A percentile compares a stretch with the other conserved stretches of the same genome.
Conservation (phyloP, 257 asterid species). For the Cinchona pubescens region DNA sequence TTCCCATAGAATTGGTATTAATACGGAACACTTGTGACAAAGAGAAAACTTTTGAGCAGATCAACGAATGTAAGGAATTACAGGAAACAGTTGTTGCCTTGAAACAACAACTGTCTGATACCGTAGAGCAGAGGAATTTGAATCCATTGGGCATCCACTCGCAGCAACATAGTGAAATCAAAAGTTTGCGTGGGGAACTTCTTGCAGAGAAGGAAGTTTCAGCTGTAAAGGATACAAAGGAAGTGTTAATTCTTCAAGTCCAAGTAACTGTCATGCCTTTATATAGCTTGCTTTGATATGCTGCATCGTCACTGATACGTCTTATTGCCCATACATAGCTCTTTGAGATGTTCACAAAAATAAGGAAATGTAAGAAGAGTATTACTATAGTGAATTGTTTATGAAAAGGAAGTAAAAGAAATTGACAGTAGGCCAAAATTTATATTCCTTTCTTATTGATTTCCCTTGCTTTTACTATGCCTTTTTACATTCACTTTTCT, state of each 20-base stretch:
- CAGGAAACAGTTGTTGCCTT: conserved; percentile 60
- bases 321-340: not conserved
- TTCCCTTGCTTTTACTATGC: not conserved
- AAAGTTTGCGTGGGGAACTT: conserved; percentile 33
- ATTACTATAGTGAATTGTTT: not conserved
- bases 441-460: conserved; percentile 2
- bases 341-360: not conserved
- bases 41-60: conserved; percentile 41
- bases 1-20: conserved; percentile 14
- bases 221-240: conserved; percentile 38
- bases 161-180: conserved; percentile 42
- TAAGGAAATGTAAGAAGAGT: not conserved
- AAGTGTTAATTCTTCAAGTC: conserved; percentile 50
- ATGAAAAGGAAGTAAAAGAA: not conserved
- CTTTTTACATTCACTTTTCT: not conserved
- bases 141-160: conserved; percentile 40
- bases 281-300: not conserved
- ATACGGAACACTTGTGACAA: not conserved
- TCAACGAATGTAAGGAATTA: conserved; percentile 67
- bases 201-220: conserved; percentile 42
- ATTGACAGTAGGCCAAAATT: not conserved
- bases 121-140: conserved; percentile 38
- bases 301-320: not conserved
- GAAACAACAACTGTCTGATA: conserved; percentile 61
- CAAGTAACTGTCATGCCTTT: conserved; percentile 41